Evolutionary conservation across 352 stramenopile species (phyloP).

Genomic region (Phytopythium sindhum): DNA sequence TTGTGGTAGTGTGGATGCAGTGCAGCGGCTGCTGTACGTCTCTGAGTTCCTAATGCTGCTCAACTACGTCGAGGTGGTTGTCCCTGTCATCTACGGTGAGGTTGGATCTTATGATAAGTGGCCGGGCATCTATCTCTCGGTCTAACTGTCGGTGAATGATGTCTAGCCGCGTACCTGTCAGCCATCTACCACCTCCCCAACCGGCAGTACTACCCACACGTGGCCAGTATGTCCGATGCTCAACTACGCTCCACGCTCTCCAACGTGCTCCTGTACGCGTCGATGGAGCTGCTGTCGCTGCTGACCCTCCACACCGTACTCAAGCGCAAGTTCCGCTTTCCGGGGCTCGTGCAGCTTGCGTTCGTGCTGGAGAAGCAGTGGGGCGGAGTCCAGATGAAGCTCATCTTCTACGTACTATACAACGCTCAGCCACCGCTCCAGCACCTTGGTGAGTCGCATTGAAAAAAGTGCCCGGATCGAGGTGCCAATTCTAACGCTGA

Average conservation of each 20-base stretch:
- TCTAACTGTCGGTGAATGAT: background rate
- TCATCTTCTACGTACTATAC: conserved; percentile 35
- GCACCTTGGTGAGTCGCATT: background rate
- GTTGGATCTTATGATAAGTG: too few species aligned
- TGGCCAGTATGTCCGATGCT: conserved; percentile 13
- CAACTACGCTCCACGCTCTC: conserved; percentile 11
- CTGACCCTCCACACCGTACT: conserved; percentile 16
- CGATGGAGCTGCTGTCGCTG: conserved; percentile 29
- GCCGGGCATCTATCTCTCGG: too few species aligned
- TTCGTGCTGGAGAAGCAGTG: conserved; percentile 31
- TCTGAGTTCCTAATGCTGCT: conserved; percentile 44
- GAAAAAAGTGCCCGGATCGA: background rate
- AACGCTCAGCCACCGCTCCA: conserved; percentile 17
- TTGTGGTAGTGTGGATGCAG: conserved; percentile 3
- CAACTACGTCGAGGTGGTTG: conserved; percentile 37
- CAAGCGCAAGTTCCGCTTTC: conserved; percentile 16
- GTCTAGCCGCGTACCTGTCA: conserved; percentile 20
- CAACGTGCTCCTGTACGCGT: conserved; percentile 24
- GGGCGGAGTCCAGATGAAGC: conserved; percentile 18
- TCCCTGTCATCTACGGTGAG: conserved; percentile 40
- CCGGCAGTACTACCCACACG: conserved; percentile 16
- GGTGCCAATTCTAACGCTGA: background rate
- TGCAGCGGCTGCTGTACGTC: conserved; percentile 27
- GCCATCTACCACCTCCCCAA: conserved; percentile 30
- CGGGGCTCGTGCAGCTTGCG: conserved; percentile 20